Conservation (phyloP, 169 alveolate genomes). For the Plasmodium inui region DNA sequence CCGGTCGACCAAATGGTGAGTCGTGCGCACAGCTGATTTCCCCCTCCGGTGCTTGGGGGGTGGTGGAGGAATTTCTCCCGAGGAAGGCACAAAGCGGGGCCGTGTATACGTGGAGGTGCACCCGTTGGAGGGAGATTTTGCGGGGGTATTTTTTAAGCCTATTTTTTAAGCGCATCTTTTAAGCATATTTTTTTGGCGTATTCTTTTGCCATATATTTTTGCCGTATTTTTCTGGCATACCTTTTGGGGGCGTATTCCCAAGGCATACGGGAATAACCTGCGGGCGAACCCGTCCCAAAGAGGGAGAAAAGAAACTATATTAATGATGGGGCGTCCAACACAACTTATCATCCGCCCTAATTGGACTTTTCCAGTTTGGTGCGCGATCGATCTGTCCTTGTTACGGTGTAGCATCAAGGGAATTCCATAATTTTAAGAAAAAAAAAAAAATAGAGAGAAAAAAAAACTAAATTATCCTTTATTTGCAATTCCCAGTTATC, state of each 20-base stretch:
- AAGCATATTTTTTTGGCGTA: background rate
- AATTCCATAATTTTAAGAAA: background rate
- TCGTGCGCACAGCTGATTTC: background rate
- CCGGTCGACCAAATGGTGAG: background rate
- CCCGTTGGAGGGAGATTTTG: background rate
- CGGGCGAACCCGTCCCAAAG: background rate
- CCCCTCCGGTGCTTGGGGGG: conserved; percentile 1
- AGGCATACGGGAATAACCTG: background rate
- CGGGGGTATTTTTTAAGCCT: background rate
- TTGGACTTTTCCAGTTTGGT: background rate
- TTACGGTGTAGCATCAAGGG: background rate
- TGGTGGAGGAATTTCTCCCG: background rate
- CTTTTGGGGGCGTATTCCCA: background rate
- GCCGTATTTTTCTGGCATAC: background rate
- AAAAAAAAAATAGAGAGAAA: too few relatives aligned
- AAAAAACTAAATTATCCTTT: too few relatives aligned
- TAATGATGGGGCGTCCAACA: background rate
- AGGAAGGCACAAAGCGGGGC: background rate
- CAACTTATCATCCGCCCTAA: background rate
- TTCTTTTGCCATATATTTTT: background rate
- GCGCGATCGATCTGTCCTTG: background rate
- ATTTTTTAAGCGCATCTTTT: background rate
- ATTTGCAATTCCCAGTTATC: background rate
- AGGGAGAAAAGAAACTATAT: background rate
- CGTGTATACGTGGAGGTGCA: background rate